Conservation (phyloP, 2,329 filamentous ascomycete species). For the Camptophora hylomeconis region DNA sequence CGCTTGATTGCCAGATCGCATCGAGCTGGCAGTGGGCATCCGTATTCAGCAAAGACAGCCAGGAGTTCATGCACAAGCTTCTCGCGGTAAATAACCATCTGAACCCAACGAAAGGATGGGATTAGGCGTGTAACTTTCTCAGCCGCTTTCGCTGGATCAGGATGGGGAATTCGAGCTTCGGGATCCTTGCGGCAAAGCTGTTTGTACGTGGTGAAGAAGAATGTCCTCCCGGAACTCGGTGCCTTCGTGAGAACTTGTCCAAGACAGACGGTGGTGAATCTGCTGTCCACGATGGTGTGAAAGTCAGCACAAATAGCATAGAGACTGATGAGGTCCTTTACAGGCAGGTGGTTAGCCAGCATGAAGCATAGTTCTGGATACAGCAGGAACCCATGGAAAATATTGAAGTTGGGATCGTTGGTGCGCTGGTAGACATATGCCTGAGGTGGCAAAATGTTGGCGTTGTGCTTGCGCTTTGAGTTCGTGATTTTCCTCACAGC, state of each 20-base stretch:
- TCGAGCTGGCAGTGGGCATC: slow-evolving; percentile 41
- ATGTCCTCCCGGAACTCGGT: slow-evolving; percentile 43
- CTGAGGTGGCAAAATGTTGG: slow-evolving; percentile 11
- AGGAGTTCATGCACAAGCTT: slow-evolving; percentile 48
- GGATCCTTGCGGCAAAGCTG: slow-evolving; percentile 49
- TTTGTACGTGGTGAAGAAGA: slow-evolving; percentile 48
- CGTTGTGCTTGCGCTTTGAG: slow-evolving; percentile 7
- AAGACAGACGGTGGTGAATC: slow-evolving; percentile 46
- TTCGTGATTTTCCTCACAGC: too few relatives aligned
- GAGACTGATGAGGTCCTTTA: slow-evolving; percentile 47
- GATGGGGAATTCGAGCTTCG: slow-evolving; percentile 25
- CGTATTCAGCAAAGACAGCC: slow-evolving; percentile 44
- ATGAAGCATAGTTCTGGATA: slow-evolving; percentile 42
- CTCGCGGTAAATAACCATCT: slow-evolving; percentile 51
- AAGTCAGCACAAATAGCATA: slow-evolving; percentile 53
- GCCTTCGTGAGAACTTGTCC: slow-evolving; percentile 42
- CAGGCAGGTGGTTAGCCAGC: slow-evolving; percentile 41
- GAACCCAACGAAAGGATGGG: slow-evolving; percentile 54
- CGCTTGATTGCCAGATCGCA: slow-evolving; percentile 40
- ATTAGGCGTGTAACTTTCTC: slow-evolving; percentile 34
- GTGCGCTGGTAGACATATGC: slow-evolving; percentile 13
- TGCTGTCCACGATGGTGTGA: slow-evolving; percentile 45
- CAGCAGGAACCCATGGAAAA: slow-evolving; percentile 16
- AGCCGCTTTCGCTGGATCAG: slow-evolving; percentile 24
- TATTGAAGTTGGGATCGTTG: slow-evolving; percentile 14